Evolutionary conservation across 2,329 filamentous ascomycete species (phyloP), one percentile per base, ranked within the genome.

Genomic region (Endoconidiophora polonica): DNA sequence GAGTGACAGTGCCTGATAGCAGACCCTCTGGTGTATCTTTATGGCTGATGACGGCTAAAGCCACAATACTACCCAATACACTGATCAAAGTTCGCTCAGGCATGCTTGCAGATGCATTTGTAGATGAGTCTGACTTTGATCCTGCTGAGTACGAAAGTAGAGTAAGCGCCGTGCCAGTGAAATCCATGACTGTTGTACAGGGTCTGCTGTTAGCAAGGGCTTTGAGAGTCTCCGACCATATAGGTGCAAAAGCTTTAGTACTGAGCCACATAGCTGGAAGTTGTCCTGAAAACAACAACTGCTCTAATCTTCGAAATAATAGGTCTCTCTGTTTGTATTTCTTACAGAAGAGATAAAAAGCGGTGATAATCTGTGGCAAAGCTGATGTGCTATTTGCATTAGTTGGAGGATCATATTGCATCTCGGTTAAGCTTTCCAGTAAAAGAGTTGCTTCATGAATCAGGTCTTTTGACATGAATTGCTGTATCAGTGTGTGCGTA

Each of bases 401-500:
- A 4, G 16, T n/a, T 22, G 49, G 47, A 14, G 37, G 24, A 3
- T 52, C 49, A 38, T 52, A 53, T 12, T 48, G 43, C n/a, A 33
- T 41, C 9, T 48, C 48, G 12, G 47, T 18, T 10, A 43, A 14
- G 3, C 45, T 45, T 33, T 47, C 33, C 4, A 54, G 40, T 3
- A 54, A 23, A 4, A 52, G 14, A 2, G 47, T 39, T 6, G 62
- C 62, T 52, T 65, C 63, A 16, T 58, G 54, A 3, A 51, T 47
- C 22, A 59, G 60, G 3, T 56, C 49, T 4, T 60, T 52, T n/a
- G 56, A 55, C 29, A 59, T 33, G 50, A 59, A 65, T 14, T 64
- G 55, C 39, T 59, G 56, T 10, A 59, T 55, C 9, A 66, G 53
- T 3, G 62, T 42, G 41, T 33, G 59, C 51, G 33, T 60, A 24